Evolutionary conservation across 2,329 filamentous ascomycete species (phyloP), one percentile per base, ranked within the genome.

Genomic region (Trichoderma afroharzianum): DNA sequence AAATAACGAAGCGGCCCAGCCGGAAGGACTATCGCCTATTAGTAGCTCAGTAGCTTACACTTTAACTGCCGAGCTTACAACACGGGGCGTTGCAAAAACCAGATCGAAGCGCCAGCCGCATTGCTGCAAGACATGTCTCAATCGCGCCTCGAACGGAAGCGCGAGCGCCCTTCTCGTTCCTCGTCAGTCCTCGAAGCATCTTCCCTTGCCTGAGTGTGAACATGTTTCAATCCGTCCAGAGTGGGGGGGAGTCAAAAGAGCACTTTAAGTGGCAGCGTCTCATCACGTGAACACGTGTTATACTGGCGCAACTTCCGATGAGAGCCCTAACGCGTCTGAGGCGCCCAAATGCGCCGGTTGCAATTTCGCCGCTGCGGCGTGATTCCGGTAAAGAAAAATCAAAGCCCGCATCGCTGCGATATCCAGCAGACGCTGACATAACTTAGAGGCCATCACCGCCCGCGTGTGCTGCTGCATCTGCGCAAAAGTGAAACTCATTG

Each of bases 231-330:
- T 47, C 32, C 47, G 50, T 58, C n/a, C n/a, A 28, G 62, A 50
- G 69, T 59, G 69, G 39, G 69, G 69, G 71, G 43, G 67, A 57
- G 47, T 15, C 14, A 14, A 55, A 55, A 50, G 59, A 36, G 59
- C 57, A 26, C 58, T 18, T 57, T 33, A 43, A 47, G 28, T 43
- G 67, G 50, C 57, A 62, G 55, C n/a, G 26, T 18, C 28, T 21
- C 4, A 28, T 73, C 72, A 73, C 72, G 72, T 73, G 72, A 67
- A 15, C 15, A 9, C 72, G 72, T 53, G 72, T 73, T 32, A 33
- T 4, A 4, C 30, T 73, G 72, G 72, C 63, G 72, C 59, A 39
- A 11, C n/a, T 30, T 39, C 39, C n/a, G 43, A 63, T 28, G 18
- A n/a, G 18, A 62, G 43, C 63, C 63, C 58, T 59, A 64, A 72